phyloP scores from a whole-genome alignment of 805 yeast genomes.

The Candida boleticola region DNA sequence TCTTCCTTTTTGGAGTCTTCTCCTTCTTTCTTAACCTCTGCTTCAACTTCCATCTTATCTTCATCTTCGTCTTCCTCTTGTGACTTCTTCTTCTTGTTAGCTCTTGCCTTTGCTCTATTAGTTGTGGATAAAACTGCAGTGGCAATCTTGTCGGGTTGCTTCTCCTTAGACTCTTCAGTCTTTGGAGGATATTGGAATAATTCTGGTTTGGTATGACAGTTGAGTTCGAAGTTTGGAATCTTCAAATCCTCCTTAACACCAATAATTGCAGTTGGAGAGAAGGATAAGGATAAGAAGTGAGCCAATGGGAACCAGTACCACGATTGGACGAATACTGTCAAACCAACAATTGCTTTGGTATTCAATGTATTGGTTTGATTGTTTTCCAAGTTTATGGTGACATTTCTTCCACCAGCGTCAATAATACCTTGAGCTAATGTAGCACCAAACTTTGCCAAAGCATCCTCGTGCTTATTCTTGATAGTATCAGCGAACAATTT shows the following conservation, averaged over 20 bases:
- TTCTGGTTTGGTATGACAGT: conserved; percentile 78
- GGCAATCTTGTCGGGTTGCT: conserved; percentile 83
- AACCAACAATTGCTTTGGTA: conserved; percentile 87
- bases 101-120: conserved; percentile 89
- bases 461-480: conserved; percentile 89
- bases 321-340: conserved; percentile 84
- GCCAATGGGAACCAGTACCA: conserved; percentile 99
- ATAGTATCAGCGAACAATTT: conserved; percentile 74
- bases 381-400: conserved; percentile 89
- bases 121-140: conserved; percentile 95
- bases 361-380: conserved; percentile 86
- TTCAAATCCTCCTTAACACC: conserved; percentile 84
- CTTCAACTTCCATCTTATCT: conserved; percentile 43
- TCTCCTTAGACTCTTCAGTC: conserved; percentile 71
- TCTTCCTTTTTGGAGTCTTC: conserved; percentile 19
- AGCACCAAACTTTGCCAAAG: conserved; percentile 96
- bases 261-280: conserved; percentile 86
- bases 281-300: conserved; percentile 87
- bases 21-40: too few species aligned
- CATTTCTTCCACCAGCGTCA: conserved; percentile 98
- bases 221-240: conserved; percentile 78
- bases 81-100: conserved; percentile 59
- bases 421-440: conserved; percentile 95
- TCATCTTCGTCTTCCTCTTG: conserved; percentile 47
- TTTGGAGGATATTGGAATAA: conserved; percentile 88